Evolutionary conservation across 177 flowering plant genomes (phyloP), one percentile per base, ranked within the genome.

Genomic region (Vitis hybrid): DNA sequence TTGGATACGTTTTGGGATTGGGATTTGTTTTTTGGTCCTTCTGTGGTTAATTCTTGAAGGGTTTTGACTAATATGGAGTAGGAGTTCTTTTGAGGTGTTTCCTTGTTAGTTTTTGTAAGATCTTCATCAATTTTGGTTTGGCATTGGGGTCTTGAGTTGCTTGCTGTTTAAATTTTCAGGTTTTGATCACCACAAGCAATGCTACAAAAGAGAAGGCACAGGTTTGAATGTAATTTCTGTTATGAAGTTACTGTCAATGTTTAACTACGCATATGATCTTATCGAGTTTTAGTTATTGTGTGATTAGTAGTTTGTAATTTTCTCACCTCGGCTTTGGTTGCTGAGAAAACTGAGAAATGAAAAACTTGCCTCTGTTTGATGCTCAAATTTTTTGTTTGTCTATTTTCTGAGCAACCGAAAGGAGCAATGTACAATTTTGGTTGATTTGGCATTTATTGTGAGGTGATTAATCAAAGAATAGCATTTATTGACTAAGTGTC

Each of bases 181-280:
- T 91, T 73, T 73, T 78, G 75, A 83, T 91, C 68, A 82, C 88
- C 2, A 77, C 85, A 6, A 82, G 81, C 69, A 69, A 82, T 75
- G 90, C 88, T 57, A 84, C 92, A 0, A 92, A 80, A 72, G 96
- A 89, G 79, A 90, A 86, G 75, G 78, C 97, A 0, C 98, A 92
- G 87, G 98, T 92, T 63, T 63, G 73, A 48, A n/a, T 26, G 39
- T 49, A 22, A 18, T 9, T 13, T 65, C 55, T 56, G 58, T 54
- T 16, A 14, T 54, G 1, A 54, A 14, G 58, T 59, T 59, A 4
- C 18, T 0, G 3, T 59, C 11, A 12, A 1, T 16, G 22, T 59
- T n/a, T n/a, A 10, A 4, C 19, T 18, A 8, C 49, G 3, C 20
- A 13, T 51, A 7, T 61, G 61, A 22, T 59, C 57, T n/a, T 53